Percentiles rank a stretch among this genome's conserved stretches.
Conservation (phyloP, 2,329 filamentous ascomycete genomes). For the Aureobasidium sp. region DNA sequence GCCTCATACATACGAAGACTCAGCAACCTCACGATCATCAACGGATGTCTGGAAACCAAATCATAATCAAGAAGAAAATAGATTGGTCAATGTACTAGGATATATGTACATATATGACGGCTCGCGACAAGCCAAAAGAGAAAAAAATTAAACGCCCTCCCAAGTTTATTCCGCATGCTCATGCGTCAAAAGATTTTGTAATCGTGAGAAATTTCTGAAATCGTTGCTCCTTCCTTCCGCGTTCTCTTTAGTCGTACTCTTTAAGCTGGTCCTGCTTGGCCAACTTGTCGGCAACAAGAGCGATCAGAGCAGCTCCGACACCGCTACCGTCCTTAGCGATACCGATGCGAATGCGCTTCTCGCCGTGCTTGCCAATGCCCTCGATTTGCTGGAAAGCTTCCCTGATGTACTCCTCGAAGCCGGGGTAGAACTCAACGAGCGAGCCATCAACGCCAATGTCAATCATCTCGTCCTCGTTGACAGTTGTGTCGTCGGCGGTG, state of each 20-base stretch:
- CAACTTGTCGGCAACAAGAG: slow-evolving; percentile 67
- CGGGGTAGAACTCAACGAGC: slow-evolving; percentile 91
- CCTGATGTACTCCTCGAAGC: slow-evolving; percentile 80
- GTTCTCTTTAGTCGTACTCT: not conserved
- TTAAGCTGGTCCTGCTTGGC: slow-evolving; percentile 18
- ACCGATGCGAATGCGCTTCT: slow-evolving; percentile 82
- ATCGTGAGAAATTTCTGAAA: not conserved
- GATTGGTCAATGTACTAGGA: not conserved
- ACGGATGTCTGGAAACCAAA: not conserved
- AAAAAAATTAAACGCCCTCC: not conserved
- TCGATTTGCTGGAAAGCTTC: slow-evolving; percentile 70
- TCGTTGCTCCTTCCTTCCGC: not conserved
- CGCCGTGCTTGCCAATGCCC: slow-evolving; percentile 67
- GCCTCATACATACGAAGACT: not conserved
- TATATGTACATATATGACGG: slow-evolving; percentile 1
- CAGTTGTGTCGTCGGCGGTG: slow-evolving; percentile 21
- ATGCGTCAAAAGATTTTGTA: slow-evolving; percentile 1
- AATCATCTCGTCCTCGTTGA: slow-evolving; percentile 56
- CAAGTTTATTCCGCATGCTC: slow-evolving; percentile 3
- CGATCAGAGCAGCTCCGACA: slow-evolving; percentile 91
- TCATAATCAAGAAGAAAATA: too few species aligned
- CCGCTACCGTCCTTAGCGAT: slow-evolving; percentile 96
- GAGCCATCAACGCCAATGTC: slow-evolving; percentile 94
- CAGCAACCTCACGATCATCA: not conserved
- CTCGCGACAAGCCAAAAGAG: not conserved